Base-by-base conservation (phyloP, 2,329 filamentous ascomycete genomes). In the Blastomyces parvus region DNA sequence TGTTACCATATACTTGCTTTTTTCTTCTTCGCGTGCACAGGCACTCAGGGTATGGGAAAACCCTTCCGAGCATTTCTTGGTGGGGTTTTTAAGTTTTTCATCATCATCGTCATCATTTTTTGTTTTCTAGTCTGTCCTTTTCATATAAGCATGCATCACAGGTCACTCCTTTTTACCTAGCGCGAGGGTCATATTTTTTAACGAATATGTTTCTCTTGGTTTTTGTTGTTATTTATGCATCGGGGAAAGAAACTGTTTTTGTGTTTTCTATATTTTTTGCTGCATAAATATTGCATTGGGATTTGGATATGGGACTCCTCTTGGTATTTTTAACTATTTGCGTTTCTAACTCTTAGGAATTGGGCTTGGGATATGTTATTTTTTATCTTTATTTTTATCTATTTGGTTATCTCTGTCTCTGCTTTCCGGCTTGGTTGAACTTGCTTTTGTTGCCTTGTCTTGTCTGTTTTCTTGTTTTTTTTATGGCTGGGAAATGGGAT, bases 221-320 rank as follows among this genome's bases (percentile, higher is more conserved):
- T 30, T 59, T 38, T 38, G 0, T 11, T 38, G 40, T 44, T 59
- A 40, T 46, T 38, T 27, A 59, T 59, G 57, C 57, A 59, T 59
- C 57, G 57, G 57, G 57, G 14, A 19, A 3, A 2, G 38, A 22
- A 40, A 55, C n/a, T 33, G 14, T 14, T 40, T 14, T 33, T 9
- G 27, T 2, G 2, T 19, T 33, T 38, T 30, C 13, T 25, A 33
- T 13, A n/a, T 33, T 40, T 53, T 25, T 30, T 42, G 13, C 50
- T 36, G 66, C 66, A 66, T 67, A 40, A 57, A 13, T 38, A 22
- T 56, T 38, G 53, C 55, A 57, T 66, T 65, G 64, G 66, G 63
- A 64, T 64, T 48, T 66, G 64, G 65, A 61, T 59, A 58, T 55
- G 60, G 63, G 66, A 63, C 59, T 62, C 40, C 62, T 60, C n/a